Conservation (phyloP, 306 rosid species). For the Inga laurina region DNA sequence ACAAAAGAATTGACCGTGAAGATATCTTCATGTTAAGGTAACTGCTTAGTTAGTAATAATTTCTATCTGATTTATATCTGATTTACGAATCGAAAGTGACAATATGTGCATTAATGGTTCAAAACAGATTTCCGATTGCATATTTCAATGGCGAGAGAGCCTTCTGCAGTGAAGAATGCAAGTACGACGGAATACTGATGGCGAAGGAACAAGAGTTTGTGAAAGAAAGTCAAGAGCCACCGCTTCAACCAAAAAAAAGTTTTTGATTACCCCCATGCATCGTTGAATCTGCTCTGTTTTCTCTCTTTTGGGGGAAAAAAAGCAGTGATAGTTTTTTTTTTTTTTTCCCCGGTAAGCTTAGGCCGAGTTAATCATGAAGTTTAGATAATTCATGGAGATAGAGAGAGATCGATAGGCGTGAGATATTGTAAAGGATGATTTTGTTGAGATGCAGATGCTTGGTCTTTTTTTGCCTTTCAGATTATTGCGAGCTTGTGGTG, state of each 20-base stretch:
- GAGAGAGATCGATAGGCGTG: constrained; percentile 33
- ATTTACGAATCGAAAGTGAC: background rate
- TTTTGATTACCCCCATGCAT: background rate
- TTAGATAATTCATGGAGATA: background rate
- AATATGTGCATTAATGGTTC: background rate
- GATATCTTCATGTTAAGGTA: constrained; percentile 88
- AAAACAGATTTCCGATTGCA: background rate
- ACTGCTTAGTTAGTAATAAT: background rate
- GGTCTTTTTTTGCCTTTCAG: constrained; percentile 34
- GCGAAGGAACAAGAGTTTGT: constrained; percentile 40
- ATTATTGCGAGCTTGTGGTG: constrained; percentile 32
- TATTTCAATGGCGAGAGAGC: constrained; percentile 71
- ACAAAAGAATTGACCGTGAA: constrained; percentile 47
- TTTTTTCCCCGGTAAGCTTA: background rate
- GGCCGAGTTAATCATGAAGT: background rate
- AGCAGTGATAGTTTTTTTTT: background rate
- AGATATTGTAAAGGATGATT: constrained; percentile 42
- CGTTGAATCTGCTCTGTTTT: background rate
- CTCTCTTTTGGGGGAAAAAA: background rate
- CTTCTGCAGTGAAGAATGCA: constrained; percentile 76
- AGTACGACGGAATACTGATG: constrained; percentile 51
- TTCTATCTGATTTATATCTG: background rate
- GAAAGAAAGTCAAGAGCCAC: background rate
- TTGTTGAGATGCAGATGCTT: constrained; percentile 48
- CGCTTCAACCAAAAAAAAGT: background rate